Evolutionary conservation across 2,329 filamentous ascomycete genomes (phyloP).

Genomic region (Aspergillus awamori): DNA sequence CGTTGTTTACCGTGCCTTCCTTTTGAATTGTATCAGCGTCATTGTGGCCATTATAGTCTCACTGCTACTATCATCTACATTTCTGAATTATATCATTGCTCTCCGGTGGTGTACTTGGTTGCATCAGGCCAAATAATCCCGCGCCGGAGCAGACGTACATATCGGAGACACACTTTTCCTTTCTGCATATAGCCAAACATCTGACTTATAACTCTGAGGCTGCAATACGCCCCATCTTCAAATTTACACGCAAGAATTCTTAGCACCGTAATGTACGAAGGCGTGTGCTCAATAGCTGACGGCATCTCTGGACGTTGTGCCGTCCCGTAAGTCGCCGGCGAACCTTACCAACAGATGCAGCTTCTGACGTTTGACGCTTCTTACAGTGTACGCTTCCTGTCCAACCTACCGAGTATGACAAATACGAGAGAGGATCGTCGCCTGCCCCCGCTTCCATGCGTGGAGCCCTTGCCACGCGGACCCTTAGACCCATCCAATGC

Average conservation of each 20-base stretch:
- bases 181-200: conserved; percentile 18
- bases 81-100: not conserved
- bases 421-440: conserved; percentile 40
- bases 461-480: conserved; percentile 41
- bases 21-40: conserved; percentile 7
- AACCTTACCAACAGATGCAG: not conserved
- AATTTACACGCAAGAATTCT: conserved; percentile 4
- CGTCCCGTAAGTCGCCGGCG: conserved; percentile 36
- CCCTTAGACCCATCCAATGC: conserved; percentile 41
- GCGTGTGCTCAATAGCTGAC: conserved; percentile 33
- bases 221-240: conserved; percentile 17
- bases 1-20: too few relatives aligned
- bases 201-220: conserved; percentile 21
- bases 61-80: too few relatives aligned
- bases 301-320: conserved; percentile 36
- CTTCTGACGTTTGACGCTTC: conserved; percentile 12
- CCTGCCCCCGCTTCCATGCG: conserved; percentile 41
- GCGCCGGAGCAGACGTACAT: conserved; percentile 11
- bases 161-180: too few relatives aligned
- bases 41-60: not conserved
- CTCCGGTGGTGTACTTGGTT: conserved; percentile 7
- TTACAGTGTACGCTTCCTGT: conserved; percentile 30
- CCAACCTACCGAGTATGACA: conserved; percentile 23
- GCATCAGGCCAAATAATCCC: conserved; percentile 11
- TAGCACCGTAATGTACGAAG: conserved; percentile 33